phyloP scores from a whole-genome alignment of 2,329 filamentous ascomycete species.

The Graphilbum ipis-grandicollis region DNA sequence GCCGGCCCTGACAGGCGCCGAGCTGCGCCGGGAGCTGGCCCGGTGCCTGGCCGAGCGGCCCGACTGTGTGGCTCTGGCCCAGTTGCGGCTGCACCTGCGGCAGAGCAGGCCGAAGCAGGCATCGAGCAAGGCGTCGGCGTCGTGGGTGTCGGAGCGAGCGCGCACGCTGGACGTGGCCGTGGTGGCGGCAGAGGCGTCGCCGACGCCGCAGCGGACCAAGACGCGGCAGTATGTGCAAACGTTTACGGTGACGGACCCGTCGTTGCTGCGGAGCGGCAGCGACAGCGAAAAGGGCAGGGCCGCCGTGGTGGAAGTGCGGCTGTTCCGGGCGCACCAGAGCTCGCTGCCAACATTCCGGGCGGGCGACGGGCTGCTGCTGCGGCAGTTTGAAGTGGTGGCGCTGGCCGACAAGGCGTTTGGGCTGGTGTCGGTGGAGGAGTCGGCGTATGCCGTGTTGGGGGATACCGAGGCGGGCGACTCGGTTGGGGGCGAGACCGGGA shows the following conservation, averaged over 20 bases:
- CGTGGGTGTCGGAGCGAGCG: not conserved
- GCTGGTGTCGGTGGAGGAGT: conserved; percentile 33
- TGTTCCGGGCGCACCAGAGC: conserved; percentile 41
- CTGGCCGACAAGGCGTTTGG: conserved; percentile 38
- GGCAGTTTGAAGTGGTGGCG: conserved; percentile 35
- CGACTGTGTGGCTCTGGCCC: conserved; percentile 34
- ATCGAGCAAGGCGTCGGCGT: too few species aligned
- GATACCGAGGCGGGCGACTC: conserved; percentile 2
- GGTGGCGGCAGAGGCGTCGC: conserved; percentile 26
- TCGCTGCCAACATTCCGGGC: conserved; percentile 34
- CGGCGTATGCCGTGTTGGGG: conserved; percentile 42
- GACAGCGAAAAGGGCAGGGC: conserved; percentile 24
- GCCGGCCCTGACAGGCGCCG: conserved; percentile 13
- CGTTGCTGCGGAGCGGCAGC: not conserved
- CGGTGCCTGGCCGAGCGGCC: conserved; percentile 31
- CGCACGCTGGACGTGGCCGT: conserved; percentile 33
- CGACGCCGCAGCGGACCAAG: conserved; percentile 35
- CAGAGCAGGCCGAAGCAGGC: conserved; percentile 11
- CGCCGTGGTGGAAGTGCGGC: conserved; percentile 33
- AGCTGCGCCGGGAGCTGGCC: conserved; percentile 27
- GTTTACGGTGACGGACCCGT: conserved; percentile 37
- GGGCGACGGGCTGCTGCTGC: conserved; percentile 42
- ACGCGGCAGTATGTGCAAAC: conserved; percentile 40
- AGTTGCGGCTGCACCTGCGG: conserved; percentile 29
- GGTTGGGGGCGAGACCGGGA: too few species aligned